These are phyloP conservation scores for Malassezia yamatoensis DNA, from an alignment of 1,284 basidiomycete species.

Conservation along the genomic window DNA sequence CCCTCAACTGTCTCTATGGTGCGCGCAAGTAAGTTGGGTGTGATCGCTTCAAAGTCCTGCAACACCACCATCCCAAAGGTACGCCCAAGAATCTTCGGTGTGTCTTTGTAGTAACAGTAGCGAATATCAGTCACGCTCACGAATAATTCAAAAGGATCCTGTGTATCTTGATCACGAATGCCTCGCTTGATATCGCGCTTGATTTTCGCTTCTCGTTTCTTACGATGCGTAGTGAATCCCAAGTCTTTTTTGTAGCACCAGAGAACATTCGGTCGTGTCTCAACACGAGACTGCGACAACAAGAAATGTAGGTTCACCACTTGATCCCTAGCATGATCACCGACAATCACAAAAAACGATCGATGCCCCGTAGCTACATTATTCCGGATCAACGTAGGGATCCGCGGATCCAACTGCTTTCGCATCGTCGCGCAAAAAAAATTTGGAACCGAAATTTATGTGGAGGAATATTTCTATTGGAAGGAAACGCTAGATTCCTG, in stretches of 20 bases:
- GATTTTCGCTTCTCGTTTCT: slow-evolving; percentile 57
- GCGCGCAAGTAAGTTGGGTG: slow-evolving; percentile 87
- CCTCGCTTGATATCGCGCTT: slow-evolving; percentile 58
- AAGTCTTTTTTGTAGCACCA: slow-evolving; percentile 47
- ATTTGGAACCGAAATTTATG: not conserved
- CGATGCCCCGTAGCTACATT: slow-evolving; percentile 73
- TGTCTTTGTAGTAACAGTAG: slow-evolving; percentile 55
- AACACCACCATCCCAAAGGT: slow-evolving; percentile 96
- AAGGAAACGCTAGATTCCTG: not conserved
- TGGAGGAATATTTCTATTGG: not conserved
- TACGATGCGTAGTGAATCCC: slow-evolving; percentile 64
- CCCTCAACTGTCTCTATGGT: slow-evolving; percentile 99
- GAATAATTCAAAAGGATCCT: slow-evolving; percentile 91
- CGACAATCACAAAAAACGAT: slow-evolving; percentile 92
- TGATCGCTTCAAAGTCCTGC: slow-evolving; percentile 97
- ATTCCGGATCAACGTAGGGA: slow-evolving; percentile 82
- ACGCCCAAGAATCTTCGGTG: slow-evolving; percentile 62
- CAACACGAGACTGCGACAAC: slow-evolving; percentile 37
- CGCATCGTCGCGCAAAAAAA: slow-evolving; percentile 26
- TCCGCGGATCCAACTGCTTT: slow-evolving; percentile 62
- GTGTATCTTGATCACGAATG: slow-evolving; percentile 83
- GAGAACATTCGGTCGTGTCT: slow-evolving; percentile 36
- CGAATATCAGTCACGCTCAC: slow-evolving; percentile 97
- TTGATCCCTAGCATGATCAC: slow-evolving; percentile 88
- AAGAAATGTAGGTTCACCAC: slow-evolving; percentile 93